A percentile compares a stretch with the other conserved stretches of the same genome.
phyloP scores from a whole-genome alignment of 2,329 filamentous ascomycete species.

The Curvularia verruculosa region DNA sequence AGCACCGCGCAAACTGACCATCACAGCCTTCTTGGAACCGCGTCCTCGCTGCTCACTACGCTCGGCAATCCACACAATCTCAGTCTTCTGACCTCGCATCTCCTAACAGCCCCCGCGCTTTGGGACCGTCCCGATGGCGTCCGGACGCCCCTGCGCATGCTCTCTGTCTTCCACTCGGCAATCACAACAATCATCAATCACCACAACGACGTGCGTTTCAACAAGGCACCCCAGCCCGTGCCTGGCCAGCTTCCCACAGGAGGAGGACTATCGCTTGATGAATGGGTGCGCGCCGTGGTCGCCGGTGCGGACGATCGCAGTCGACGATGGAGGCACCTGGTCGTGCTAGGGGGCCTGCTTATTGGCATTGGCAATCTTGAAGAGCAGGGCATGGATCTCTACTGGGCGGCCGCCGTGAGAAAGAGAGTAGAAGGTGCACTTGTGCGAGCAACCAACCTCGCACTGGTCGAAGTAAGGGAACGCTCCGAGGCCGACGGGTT shows the following conservation, averaged over 20 bases:
- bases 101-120: slow-evolving; percentile 73
- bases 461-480: slow-evolving; percentile 64
- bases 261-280: slow-evolving; percentile 59
- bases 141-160: slow-evolving; percentile 67
- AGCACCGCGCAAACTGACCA: slow-evolving; percentile 30
- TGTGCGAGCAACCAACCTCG: slow-evolving; percentile 76
- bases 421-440: slow-evolving; percentile 74
- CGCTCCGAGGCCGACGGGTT: slow-evolving; percentile 59
- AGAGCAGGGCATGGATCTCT: slow-evolving; percentile 60
- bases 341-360: slow-evolving; percentile 79
- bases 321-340: slow-evolving; percentile 78
- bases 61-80: slow-evolving; percentile 78
- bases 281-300: slow-evolving; percentile 65
- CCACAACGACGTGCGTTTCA: slow-evolving; percentile 45
- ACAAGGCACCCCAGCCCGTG: slow-evolving; percentile 34
- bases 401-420: slow-evolving; percentile 66
- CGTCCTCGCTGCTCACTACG: slow-evolving; percentile 69
- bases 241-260: slow-evolving; percentile 42
- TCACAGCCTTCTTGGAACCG: slow-evolving; percentile 64
- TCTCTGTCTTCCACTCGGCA: slow-evolving; percentile 75
- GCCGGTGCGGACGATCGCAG: slow-evolving; percentile 66
- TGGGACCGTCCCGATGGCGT: slow-evolving; percentile 69
- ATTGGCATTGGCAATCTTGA: slow-evolving; percentile 67
- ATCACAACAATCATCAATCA: slow-evolving; percentile 62
- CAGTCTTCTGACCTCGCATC: slow-evolving; percentile 72